Base-by-base conservation (phyloP, 225 moss, liverwort and hornwort species). In the Pseudoscleropodium purum region DNA sequence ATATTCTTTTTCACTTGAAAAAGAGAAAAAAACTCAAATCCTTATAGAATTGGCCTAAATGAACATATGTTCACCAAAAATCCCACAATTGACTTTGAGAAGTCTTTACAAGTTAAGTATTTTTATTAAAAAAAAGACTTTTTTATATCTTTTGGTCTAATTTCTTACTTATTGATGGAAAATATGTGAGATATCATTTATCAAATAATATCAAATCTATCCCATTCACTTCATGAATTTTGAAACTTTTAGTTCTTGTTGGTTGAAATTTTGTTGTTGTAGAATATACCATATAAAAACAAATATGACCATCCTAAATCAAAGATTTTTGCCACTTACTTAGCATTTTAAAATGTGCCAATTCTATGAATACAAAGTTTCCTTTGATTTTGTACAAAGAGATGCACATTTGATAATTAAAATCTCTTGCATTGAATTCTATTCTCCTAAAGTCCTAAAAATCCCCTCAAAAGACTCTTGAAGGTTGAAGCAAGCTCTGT, bases 391-490 rank as follows among this genome's bases (percentile, higher is more conserved):
- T 68, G 7, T n/a, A 0, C 3, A n/a, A 0, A 12, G 2, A 23
- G 6, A 68, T 43, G 31, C 7, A 47, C 5, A 49, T 31, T 47
- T 31, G 31, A 19, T 49, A 15, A 37, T 67, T 75, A 18, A 45
- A 74, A 75, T 75, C 11, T 45, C 30, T 27, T 49, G 31, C 10
- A 18, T 47, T 75, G 18, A 47, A 41, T 27, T 43, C 16, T 2
- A 27, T 43, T 45, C 2, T 1, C 13, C 0, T n/a, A 0, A n/a
- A 69, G 7, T n/a, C 4, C 13, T n/a, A n/a, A 18, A 4, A 66
- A 3, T 66, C n/a, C 19, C 10, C 10, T 36, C 0, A 0, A 0
- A 0, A 1, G 5, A 36, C 18, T 36, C 3, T 11, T 66, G 5
- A 66, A 36, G 36, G 19, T 36, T 36, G 0, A 1, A 18, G 1